phyloP scores from a whole-genome alignment of 495 filamentous ascomycete species.

The Copromyces sp. region DNA sequence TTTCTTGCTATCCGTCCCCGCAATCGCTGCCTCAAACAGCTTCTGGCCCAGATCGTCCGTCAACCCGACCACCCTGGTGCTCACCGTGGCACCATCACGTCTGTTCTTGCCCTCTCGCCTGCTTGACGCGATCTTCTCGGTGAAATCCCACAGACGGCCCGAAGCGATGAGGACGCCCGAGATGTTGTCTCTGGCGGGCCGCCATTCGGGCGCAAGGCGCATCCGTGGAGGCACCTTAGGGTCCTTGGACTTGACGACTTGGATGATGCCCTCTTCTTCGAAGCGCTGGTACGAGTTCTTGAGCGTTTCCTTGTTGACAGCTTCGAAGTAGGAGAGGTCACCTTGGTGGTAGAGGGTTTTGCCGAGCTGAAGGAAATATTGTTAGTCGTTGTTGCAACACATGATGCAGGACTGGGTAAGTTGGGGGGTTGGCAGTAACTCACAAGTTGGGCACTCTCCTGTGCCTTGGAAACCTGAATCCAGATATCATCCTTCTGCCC shows the following conservation, averaged over 20 bases:
- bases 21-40: conserved; percentile 36
- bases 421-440: conserved; percentile 12
- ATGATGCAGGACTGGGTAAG: neutral
- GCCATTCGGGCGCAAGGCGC: conserved; percentile 68
- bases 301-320: conserved; percentile 93
- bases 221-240: conserved; percentile 46
- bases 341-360: conserved; percentile 98
- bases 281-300: conserved; percentile 86
- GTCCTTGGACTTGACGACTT: conserved; percentile 56
- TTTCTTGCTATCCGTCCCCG: neutral
- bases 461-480: conserved; percentile 67
- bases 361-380: conserved; percentile 50
- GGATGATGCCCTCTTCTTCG: conserved; percentile 81
- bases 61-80: conserved; percentile 66
- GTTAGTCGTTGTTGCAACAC: neutral
- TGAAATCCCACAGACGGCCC: conserved; percentile 81
- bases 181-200: conserved; percentile 50
- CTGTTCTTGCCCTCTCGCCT: conserved; percentile 90
- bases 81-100: conserved; percentile 82
- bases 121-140: conserved; percentile 71
- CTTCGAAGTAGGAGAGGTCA: conserved; percentile 91
- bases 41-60: conserved; percentile 48
- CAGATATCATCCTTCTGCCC: conserved; percentile 53
- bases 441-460: conserved; percentile 76
- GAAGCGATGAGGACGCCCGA: conserved; percentile 53